Evolutionary conservation across 768 basidiomycete genomes (phyloP).

Genomic region (Boletus pseudo-olivaceus): DNA sequence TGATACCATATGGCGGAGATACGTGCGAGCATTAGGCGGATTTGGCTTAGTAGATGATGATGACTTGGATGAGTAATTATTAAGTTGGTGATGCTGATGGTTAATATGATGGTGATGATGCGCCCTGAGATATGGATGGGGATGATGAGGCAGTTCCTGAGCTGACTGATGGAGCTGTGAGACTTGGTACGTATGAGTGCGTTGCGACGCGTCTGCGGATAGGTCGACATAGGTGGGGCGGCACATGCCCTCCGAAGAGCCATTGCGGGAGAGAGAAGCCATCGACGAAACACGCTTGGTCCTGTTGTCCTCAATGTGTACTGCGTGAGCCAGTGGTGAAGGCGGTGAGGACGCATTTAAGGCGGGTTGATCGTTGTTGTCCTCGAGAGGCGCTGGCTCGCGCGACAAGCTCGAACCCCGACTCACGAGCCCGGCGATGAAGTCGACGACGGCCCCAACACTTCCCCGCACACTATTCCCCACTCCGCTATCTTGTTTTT

Average conservation of each 20-base stretch:
- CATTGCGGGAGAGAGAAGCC: slow-evolving; percentile 14
- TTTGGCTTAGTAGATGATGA: slow-evolving; percentile 19
- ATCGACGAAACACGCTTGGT: slow-evolving; percentile 11
- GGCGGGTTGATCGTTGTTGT: neutral
- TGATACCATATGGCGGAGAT: slow-evolving; percentile 75
- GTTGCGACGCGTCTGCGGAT: slow-evolving; percentile 10
- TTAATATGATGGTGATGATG: slow-evolving; percentile 22
- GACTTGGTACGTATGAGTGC: slow-evolving; percentile 7
- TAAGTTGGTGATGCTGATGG: slow-evolving; percentile 19
- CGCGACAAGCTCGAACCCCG: slow-evolving; percentile 19
- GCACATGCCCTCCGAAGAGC: slow-evolving; percentile 23
- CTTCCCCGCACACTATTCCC: slow-evolving; percentile 42
- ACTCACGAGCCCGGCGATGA: slow-evolving; percentile 57
- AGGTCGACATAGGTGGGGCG: slow-evolving; percentile 11
- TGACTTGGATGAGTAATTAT: slow-evolving; percentile 26
- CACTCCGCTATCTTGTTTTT: slow-evolving; percentile 24
- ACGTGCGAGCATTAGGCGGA: slow-evolving; percentile 54
- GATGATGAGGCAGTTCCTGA: slow-evolving; percentile 19
- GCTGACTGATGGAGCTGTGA: slow-evolving; percentile 24
- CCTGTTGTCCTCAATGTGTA: slow-evolving; percentile 9
- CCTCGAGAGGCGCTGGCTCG: slow-evolving; percentile 15
- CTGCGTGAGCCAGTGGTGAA: slow-evolving; percentile 22
- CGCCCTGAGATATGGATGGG: slow-evolving; percentile 17
- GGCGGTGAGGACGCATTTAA: slow-evolving; percentile 20
- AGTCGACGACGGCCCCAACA: slow-evolving; percentile 57